Evolutionary conservation across 768 basidiomycete species (phyloP).

Genomic region (Auricularia heimuer): DNA sequence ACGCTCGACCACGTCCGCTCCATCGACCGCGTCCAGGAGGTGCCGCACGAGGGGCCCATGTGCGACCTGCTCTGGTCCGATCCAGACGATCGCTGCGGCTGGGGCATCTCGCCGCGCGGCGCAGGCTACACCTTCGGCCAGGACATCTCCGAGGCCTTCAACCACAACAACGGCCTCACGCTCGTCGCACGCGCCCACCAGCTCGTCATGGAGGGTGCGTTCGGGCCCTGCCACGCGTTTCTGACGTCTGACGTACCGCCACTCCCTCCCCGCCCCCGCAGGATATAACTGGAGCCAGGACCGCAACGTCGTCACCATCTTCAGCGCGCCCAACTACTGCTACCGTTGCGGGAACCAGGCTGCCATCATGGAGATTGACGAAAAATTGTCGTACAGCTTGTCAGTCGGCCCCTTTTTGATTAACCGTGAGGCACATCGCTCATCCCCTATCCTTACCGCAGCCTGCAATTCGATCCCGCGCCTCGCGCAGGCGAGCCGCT

Average conservation of each 20-base stretch:
- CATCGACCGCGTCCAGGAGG: slow-evolving; percentile 98
- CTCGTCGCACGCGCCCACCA: slow-evolving; percentile 92
- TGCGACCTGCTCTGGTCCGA: slow-evolving; percentile 99
- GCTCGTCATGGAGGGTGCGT: slow-evolving; percentile 90
- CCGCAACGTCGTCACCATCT: slow-evolving; percentile 98
- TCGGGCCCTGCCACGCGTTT: neutral
- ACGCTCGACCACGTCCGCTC: slow-evolving; percentile 98
- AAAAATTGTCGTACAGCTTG: slow-evolving; percentile 80
- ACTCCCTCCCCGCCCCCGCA: slow-evolving; percentile 16
- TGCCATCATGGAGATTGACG: slow-evolving; percentile 99
- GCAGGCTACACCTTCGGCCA: slow-evolving; percentile 99
- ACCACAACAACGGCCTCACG: slow-evolving; percentile 97
- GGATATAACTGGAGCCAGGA: slow-evolving; percentile 98
- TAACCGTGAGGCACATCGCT: neutral
- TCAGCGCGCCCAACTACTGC: slow-evolving; percentile 99
- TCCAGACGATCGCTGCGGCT: slow-evolving; percentile 97
- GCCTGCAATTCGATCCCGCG: slow-evolving; percentile 98
- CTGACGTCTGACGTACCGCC: neutral
- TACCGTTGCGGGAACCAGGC: slow-evolving; percentile 99
- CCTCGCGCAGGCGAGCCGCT: slow-evolving; percentile 97
- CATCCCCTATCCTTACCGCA: slow-evolving; percentile 28
- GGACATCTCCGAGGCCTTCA: slow-evolving; percentile 98
- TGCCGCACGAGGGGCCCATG: slow-evolving; percentile 99
- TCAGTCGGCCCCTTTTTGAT: neutral
- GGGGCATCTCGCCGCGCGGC: slow-evolving; percentile 98